Evolutionary conservation across 2,329 filamentous ascomycete genomes (phyloP).

Genomic region (Bipolaris victoriae): DNA sequence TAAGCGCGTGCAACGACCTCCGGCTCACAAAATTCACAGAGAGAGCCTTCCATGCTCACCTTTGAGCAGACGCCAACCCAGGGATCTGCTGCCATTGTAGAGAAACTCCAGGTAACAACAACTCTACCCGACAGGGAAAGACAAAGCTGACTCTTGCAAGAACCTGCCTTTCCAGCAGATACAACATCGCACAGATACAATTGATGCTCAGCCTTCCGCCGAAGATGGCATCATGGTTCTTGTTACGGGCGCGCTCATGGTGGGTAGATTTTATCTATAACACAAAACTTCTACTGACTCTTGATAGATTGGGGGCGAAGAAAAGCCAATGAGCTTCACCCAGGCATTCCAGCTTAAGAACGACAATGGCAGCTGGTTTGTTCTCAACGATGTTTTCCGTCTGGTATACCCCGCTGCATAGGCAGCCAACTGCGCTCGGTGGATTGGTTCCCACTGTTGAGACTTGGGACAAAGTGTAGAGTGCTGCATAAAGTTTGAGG

Average conservation of each 20-base stretch:
- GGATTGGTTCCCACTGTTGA: not conserved
- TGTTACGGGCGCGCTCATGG: conserved; percentile 84
- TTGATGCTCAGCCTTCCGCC: conserved; percentile 81
- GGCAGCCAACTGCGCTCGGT: conserved; percentile 1
- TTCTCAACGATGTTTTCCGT: conserved; percentile 95
- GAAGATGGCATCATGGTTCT: conserved; percentile 78
- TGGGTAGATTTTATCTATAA: conserved; percentile 54
- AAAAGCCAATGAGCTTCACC: conserved; percentile 87
- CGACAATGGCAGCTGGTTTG: conserved; percentile 74
- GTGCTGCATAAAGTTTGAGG: conserved; percentile 1
- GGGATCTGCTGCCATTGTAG: conserved; percentile 70
- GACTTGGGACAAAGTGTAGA: not conserved
- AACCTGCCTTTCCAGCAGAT: conserved; percentile 81
- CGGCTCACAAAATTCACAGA: conserved; percentile 15
- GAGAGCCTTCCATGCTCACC: conserved; percentile 89
- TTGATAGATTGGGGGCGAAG: conserved; percentile 79
- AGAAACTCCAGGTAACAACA: conserved; percentile 77
- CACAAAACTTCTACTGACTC: conserved; percentile 17
- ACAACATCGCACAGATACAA: conserved; percentile 75
- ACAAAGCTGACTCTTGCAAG: conserved; percentile 55
- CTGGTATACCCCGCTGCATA: conserved; percentile 69
- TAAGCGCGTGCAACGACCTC: not conserved
- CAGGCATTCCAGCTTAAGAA: conserved; percentile 86
- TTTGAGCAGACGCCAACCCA: conserved; percentile 76
- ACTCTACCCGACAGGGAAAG: not conserved